phyloP scores from a whole-genome alignment of 257 asterid species.

The Perilla frutescens region DNA sequence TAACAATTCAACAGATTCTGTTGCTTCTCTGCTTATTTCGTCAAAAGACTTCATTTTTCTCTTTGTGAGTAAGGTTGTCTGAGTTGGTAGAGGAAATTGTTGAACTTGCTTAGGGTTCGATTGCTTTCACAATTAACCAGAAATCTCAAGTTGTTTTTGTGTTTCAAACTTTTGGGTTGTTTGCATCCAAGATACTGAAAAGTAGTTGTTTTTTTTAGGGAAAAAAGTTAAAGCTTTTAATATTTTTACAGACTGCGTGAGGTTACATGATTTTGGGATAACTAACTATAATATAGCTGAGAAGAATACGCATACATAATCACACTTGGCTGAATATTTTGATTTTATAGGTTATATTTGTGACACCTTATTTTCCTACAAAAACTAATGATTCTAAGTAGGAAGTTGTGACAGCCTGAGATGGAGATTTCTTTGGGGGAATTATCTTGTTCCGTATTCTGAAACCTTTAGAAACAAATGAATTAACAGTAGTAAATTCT shows the following conservation, averaged over 20 bases:
- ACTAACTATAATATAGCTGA: background rate
- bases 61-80: slow-evolving; percentile 1
- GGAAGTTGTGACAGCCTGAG: slow-evolving; percentile 14
- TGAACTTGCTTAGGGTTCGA: slow-evolving; percentile 21
- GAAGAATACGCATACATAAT: slow-evolving; percentile 11
- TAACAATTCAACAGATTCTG: background rate
- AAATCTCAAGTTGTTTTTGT: slow-evolving; percentile 17
- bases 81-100: background rate
- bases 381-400: slow-evolving; percentile 18
- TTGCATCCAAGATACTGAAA: background rate
- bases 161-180: slow-evolving; percentile 20
- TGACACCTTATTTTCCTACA: background rate
- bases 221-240: background rate
- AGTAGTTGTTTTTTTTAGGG: background rate
- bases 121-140: background rate
- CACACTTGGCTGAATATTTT: background rate
- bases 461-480: background rate
- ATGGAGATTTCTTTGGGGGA: background rate
- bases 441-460: background rate
- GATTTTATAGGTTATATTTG: background rate
- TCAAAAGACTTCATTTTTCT: background rate
- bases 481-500: slow-evolving; percentile 8
- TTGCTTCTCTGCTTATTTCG: slow-evolving; percentile 3
- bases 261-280: slow-evolving; percentile 1
- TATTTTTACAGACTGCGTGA: background rate